Conservation (phyloP, 495 filamentous ascomycete species). For the Lichina pygmaea region DNA sequence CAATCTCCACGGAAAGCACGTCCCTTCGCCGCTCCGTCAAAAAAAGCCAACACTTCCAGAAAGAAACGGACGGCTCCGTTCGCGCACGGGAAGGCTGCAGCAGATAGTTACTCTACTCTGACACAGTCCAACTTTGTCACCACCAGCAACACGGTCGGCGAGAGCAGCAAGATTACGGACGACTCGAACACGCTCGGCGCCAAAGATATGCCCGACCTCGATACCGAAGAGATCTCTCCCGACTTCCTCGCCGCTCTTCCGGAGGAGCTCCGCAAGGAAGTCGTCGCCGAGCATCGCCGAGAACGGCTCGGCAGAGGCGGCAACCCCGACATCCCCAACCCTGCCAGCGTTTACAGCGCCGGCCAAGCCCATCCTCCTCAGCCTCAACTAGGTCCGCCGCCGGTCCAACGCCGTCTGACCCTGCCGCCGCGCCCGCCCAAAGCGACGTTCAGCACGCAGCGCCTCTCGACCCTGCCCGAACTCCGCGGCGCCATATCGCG, state of each 20-base stretch:
- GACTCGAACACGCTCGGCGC: conserved; percentile 2
- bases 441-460: conserved; percentile 38
- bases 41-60: conserved; percentile 25
- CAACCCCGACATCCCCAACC: conserved; percentile 9
- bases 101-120: conserved; percentile 16
- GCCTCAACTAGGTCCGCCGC: conserved; percentile 4
- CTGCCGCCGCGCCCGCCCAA: conserved; percentile 24
- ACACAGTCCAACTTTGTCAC: conserved; percentile 40
- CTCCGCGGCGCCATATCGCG: conserved; percentile 30
- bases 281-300: conserved; percentile 43
- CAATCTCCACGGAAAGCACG: conserved; percentile 30
- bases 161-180: neutral
- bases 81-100: conserved; percentile 3
- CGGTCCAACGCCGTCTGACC: conserved; percentile 11
- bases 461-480: conserved; percentile 25
- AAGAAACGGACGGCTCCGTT: conserved; percentile 26
- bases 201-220: conserved; percentile 3
- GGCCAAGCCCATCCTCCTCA: neutral
- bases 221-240: conserved; percentile 22
- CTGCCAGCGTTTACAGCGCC: neutral
- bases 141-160: conserved; percentile 3
- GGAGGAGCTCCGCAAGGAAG: conserved; percentile 49
- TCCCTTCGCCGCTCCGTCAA: conserved; percentile 15
- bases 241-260: conserved; percentile 62
- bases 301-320: conserved; percentile 21